A percentile compares a stretch with the other conserved stretches of the same genome.
Conservation (phyloP, 2,329 filamentous ascomycete species). For the Fusarium mangiferae region DNA sequence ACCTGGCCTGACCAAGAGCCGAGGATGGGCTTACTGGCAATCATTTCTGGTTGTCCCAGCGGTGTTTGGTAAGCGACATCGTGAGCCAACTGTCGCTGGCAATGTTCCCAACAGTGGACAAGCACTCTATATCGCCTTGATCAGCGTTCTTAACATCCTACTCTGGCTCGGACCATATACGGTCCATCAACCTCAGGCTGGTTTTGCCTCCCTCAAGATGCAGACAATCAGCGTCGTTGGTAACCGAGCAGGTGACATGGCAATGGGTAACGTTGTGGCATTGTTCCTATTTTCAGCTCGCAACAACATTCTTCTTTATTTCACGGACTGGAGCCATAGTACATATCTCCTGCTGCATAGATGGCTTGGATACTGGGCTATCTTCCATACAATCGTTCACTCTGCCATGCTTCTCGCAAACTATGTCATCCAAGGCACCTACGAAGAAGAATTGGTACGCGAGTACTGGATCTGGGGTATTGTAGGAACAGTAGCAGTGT, state of each 20-base stretch:
- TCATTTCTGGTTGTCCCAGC: constrained; percentile 48
- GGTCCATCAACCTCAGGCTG: constrained; percentile 43
- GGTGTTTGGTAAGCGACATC: constrained; percentile 46
- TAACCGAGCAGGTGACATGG: constrained; percentile 52
- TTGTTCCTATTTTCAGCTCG: constrained; percentile 49
- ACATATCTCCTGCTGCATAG: constrained; percentile 52
- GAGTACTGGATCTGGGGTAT: constrained; percentile 51
- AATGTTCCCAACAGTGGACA: constrained; percentile 51
- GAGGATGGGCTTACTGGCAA: constrained; percentile 43
- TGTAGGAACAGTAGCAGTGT: constrained; percentile 44
- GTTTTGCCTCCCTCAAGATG: constrained; percentile 35
- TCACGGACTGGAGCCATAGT: constrained; percentile 51
- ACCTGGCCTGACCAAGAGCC: constrained; percentile 40
- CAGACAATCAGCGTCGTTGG: constrained; percentile 47
- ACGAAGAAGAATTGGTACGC: constrained; percentile 38
- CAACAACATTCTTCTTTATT: constrained; percentile 50
- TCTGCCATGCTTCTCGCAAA: constrained; percentile 47
- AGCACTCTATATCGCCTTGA: constrained; percentile 47
- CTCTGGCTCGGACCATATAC: constrained; percentile 47
- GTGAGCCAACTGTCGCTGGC: constrained; percentile 44
- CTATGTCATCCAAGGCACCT: constrained; percentile 40
- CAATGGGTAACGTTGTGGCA: constrained; percentile 48
- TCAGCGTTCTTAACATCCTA: constrained; percentile 49
- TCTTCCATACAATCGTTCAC: constrained; percentile 78
- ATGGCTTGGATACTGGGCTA: constrained; percentile 70